A percentile compares a stretch with the other conserved stretches of the same genome.
Evolutionary conservation across 192 early-diverging fungal species (phyloP).

Genomic region (Fimicolochytrium jonesii): DNA sequence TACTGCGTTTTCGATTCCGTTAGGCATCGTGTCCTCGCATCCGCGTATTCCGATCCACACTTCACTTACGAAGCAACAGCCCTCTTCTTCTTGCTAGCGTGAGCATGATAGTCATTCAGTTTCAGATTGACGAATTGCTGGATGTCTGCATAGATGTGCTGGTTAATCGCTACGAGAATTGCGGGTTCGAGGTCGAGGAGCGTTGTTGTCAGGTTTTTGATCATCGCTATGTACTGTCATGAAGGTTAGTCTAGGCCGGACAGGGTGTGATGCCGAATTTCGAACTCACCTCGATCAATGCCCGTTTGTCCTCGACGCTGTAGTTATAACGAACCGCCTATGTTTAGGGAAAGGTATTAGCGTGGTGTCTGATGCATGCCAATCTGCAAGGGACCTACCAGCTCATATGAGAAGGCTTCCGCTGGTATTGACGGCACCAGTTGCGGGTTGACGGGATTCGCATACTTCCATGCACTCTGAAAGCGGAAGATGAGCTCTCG

Average conservation of each 20-base stretch:
- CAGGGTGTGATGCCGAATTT: neutral
- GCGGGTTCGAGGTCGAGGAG: slow-evolving; percentile 19
- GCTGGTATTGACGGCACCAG: slow-evolving; percentile 14
- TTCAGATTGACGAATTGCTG: slow-evolving; percentile 31
- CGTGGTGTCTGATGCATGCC: neutral
- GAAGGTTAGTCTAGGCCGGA: neutral
- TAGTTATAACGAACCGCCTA: slow-evolving; percentile 49
- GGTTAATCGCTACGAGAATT: slow-evolving; percentile 29
- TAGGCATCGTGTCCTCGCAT: too few relatives aligned
- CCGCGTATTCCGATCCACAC: too few relatives aligned
- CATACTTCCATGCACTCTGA: slow-evolving; percentile 47
- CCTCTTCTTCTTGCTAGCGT: slow-evolving; percentile 44
- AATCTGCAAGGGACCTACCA: slow-evolving; percentile 19
- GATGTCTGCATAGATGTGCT: slow-evolving; percentile 30
- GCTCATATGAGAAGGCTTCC: slow-evolving; percentile 32
- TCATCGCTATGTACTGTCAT: slow-evolving; percentile 41
- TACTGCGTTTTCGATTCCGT: too few relatives aligned
- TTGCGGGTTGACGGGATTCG: slow-evolving; percentile 32
- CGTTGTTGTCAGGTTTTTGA: slow-evolving; percentile 34
- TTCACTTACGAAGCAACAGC: neutral
- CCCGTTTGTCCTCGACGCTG: slow-evolving; percentile 34
- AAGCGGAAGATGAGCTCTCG: too few relatives aligned
- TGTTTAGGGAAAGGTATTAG: neutral
- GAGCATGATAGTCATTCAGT: slow-evolving; percentile 27
- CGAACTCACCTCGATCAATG: slow-evolving; percentile 38